A percentile compares a stretch with the other conserved stretches of the same genome.
Conservation (phyloP, 495 filamentous ascomycete species). For the Podospora bellae-mahoneyi region DNA sequence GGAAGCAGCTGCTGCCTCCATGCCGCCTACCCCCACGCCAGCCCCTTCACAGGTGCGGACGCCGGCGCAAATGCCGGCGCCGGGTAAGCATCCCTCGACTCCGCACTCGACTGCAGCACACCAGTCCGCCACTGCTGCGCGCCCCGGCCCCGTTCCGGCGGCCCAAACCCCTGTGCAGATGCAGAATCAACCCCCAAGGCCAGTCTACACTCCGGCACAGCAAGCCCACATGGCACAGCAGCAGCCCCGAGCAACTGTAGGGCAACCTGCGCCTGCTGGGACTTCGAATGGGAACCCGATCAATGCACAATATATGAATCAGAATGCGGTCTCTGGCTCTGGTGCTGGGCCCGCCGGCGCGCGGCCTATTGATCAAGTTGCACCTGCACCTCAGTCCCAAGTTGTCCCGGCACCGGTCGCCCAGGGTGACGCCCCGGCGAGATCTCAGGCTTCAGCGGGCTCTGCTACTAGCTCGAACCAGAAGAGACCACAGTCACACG, state of each 20-base stretch:
- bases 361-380: background rate
- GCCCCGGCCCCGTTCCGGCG: background rate
- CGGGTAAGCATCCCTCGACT: background rate
- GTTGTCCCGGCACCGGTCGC: background rate
- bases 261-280: background rate
- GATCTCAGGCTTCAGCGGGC: background rate
- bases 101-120: background rate
- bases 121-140: background rate
- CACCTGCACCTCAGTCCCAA: background rate
- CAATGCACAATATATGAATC: background rate
- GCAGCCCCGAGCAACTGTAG: background rate
- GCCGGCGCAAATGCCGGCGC: background rate
- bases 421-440: background rate
- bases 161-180: background rate
- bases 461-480: background rate
- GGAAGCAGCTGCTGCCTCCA: slow-evolving; percentile 12
- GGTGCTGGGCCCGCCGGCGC: background rate
- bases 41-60: slow-evolving; percentile 1
- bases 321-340: background rate
- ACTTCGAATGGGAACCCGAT: background rate
- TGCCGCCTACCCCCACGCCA: background rate
- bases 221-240: background rate
- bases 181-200: background rate
- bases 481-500: background rate
- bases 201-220: background rate